These are phyloP conservation scores for Hypoxylon sp. DNA, from an alignment of 2,329 filamentous ascomycete genomes.

Conservation along the genomic window DNA sequence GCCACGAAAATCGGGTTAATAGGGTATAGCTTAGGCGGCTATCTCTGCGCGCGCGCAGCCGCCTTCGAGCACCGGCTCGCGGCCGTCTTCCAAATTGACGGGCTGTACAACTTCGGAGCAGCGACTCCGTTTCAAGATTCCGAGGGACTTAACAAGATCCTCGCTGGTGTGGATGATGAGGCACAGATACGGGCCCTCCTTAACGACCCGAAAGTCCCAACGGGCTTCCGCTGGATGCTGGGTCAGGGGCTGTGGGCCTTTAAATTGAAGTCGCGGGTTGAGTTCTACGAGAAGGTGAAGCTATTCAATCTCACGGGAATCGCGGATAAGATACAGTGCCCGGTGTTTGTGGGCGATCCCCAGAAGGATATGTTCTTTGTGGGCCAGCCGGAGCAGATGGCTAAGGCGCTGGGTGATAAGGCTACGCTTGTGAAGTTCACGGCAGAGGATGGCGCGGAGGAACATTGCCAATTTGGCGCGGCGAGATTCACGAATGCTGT, in stretches of 20 bases:
- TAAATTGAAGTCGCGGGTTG: slow-evolving; percentile 13
- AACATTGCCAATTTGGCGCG: slow-evolving; percentile 32
- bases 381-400: slow-evolving; percentile 49
- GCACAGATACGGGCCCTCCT: slow-evolving; percentile 11
- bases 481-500: slow-evolving; percentile 23
- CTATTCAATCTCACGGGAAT: slow-evolving; percentile 17
- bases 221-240: slow-evolving; percentile 22
- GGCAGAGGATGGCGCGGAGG: slow-evolving; percentile 22
- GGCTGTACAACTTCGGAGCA: slow-evolving; percentile 53
- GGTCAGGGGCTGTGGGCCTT: slow-evolving; percentile 32
- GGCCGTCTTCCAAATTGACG: slow-evolving; percentile 59
- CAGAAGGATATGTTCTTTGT: slow-evolving; percentile 49
- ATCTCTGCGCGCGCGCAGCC: slow-evolving; percentile 59
- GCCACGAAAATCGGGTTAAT: slow-evolving; percentile 56
- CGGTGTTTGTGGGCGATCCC: slow-evolving; percentile 47
- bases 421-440: slow-evolving; percentile 41
- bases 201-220: slow-evolving; percentile 8
- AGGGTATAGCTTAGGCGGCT: slow-evolving; percentile 61
- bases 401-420: slow-evolving; percentile 41
- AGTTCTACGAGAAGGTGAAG: slow-evolving; percentile 19
- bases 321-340: slow-evolving; percentile 43
- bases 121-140: slow-evolving; percentile 2
- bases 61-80: slow-evolving; percentile 61
- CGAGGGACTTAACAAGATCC: background rate
- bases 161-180: background rate